Conservation (phyloP, 1,139 yeast species). For the Kodamaea derodonti region DNA sequence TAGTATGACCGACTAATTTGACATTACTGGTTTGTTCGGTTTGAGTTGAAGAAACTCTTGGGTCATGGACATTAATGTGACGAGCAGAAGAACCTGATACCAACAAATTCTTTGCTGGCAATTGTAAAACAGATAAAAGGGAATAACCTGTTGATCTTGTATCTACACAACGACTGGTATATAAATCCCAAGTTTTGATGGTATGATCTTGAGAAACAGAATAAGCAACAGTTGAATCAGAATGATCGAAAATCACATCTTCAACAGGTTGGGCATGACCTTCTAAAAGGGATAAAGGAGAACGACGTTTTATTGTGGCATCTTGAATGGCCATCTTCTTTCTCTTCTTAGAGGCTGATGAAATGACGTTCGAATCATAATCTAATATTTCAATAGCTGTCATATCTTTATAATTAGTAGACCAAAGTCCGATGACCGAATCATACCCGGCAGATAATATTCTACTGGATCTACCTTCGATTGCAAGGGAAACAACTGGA, state of each 20-base stretch:
- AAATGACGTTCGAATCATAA: constrained; percentile 45
- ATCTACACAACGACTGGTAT: constrained; percentile 78
- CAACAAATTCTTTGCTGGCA: constrained; percentile 63
- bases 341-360: constrained; percentile 86
- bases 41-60: constrained; percentile 48
- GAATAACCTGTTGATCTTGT: constrained; percentile 89
- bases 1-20: constrained; percentile 85
- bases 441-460: constrained; percentile 87
- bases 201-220: constrained; percentile 96
- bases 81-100: constrained; percentile 96
- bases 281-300: constrained; percentile 72
- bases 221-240: constrained; percentile 78
- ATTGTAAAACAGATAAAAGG: constrained; percentile 66
- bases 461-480: constrained; percentile 46
- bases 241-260: constrained; percentile 68
- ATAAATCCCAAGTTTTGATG: constrained; percentile 92
- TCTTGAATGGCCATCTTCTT: constrained; percentile 78
- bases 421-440: constrained; percentile 81
- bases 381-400: constrained; percentile 64
- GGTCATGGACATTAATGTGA: constrained; percentile 91
- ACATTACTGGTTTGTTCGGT: constrained; percentile 46
- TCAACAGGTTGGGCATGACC: constrained; percentile 88
- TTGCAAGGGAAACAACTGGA: constrained; percentile 75
- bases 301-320: constrained; percentile 71
- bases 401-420: constrained; percentile 81